These are phyloP conservation scores for Ustilago lituana DNA, from an alignment of 1,284 basidiomycete species.

Conservation along the genomic window DNA sequence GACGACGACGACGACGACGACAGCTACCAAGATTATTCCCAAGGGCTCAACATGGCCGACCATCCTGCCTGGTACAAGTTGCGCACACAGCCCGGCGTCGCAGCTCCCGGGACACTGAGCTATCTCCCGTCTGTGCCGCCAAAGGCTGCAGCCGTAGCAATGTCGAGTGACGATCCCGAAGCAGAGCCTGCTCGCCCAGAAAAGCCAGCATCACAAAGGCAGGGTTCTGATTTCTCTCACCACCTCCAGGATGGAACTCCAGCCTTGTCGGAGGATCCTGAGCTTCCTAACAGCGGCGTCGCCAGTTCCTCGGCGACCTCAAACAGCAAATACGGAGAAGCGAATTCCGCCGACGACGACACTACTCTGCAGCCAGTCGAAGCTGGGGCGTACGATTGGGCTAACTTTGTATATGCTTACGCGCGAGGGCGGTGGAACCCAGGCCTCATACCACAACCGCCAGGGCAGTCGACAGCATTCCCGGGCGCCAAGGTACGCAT, in stretches of 20 bases:
- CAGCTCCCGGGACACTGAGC: conserved; percentile 37
- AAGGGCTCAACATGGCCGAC: conserved; percentile 27
- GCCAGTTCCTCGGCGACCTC: neutral
- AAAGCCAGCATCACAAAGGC: neutral
- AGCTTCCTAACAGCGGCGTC: neutral
- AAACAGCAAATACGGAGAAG: neutral
- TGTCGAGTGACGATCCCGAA: neutral
- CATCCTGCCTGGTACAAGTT: conserved; percentile 42
- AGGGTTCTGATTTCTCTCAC: conserved; percentile 12
- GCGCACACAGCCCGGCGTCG: conserved; percentile 19
- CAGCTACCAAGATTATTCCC: conserved; percentile 28
- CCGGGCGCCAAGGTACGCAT: conserved; percentile 35
- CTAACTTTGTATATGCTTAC: conserved; percentile 63
- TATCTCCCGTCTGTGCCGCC: conserved; percentile 35
- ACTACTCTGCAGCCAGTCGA: conserved; percentile 11
- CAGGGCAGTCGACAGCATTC: conserved; percentile 44
- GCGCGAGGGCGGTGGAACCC: conserved; percentile 61
- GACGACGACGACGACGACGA: conserved; percentile 26
- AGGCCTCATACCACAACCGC: conserved; percentile 53
- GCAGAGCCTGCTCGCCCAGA: neutral
- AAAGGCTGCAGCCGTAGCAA: neutral
- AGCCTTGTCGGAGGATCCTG: neutral
- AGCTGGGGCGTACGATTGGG: conserved; percentile 59
- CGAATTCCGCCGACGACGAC: neutral
- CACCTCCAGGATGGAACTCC: conserved; percentile 13